A percentile compares a stretch with the other conserved stretches of the same genome.
These are phyloP conservation scores for Voacanga thouarsii DNA, from an alignment of 257 asterid genomes.

Conservation along the genomic window DNA sequence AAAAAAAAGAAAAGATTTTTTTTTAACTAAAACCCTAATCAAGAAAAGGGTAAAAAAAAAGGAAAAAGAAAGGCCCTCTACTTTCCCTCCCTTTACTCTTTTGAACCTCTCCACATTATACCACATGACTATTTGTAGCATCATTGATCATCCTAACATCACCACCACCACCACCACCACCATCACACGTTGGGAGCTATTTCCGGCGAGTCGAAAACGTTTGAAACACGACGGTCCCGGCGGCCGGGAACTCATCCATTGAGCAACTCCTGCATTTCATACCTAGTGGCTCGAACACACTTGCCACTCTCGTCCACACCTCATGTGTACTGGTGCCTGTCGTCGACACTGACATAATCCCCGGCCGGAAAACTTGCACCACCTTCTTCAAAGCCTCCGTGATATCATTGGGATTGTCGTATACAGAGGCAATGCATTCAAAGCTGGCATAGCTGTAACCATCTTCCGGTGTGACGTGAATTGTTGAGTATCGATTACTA, in stretches of 20 bases:
- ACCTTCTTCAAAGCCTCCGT: constrained; percentile 45
- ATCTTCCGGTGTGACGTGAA: constrained; percentile 97
- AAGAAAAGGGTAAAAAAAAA: constrained; percentile 10
- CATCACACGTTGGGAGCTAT: constrained; percentile 4
- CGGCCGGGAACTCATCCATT: constrained; percentile 59
- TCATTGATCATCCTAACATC: not conserved
- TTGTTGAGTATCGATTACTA: constrained; percentile 72
- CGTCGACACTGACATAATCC: constrained; percentile 60
- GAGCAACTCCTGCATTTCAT: constrained; percentile 71
- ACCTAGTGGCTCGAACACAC: constrained; percentile 67
- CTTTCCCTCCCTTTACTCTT: constrained; percentile 30
- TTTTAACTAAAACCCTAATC: constrained; percentile 37
- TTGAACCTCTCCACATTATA: constrained; percentile 23
- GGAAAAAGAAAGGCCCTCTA: constrained; percentile 28
- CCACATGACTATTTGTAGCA: constrained; percentile 7
- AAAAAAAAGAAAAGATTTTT: constrained; percentile 20
- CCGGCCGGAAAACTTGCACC: constrained; percentile 73
- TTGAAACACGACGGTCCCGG: constrained; percentile 69
- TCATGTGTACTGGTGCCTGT: constrained; percentile 39
- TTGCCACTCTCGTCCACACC: constrained; percentile 52
- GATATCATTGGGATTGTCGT: constrained; percentile 41
- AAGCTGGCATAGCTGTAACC: constrained; percentile 93
- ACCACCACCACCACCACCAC: not conserved
- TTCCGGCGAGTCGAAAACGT: constrained; percentile 55
- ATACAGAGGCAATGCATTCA: constrained; percentile 65